These are phyloP conservation scores for Globisporangium nagaii DNA, from an alignment of 352 stramenopile genomes.

Conservation along the genomic window DNA sequence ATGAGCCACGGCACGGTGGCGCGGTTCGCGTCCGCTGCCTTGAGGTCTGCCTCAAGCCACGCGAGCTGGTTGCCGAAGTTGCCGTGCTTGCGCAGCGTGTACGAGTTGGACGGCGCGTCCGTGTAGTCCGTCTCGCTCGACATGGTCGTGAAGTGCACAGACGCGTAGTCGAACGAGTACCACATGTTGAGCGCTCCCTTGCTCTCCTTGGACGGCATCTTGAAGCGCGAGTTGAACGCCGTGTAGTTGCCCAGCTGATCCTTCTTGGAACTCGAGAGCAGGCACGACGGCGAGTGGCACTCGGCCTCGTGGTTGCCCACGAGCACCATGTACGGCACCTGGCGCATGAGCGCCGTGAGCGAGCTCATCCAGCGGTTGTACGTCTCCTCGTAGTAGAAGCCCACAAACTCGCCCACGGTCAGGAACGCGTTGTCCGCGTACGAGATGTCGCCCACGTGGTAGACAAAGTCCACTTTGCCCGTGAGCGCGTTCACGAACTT, in stretches of 20 bases:
- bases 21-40: constrained; percentile 38
- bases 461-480: constrained; percentile 47
- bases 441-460: constrained; percentile 70
- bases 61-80: constrained; percentile 44
- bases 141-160: constrained; percentile 81
- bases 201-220: constrained; percentile 76
- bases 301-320: constrained; percentile 88
- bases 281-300: constrained; percentile 68
- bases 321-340: constrained; percentile 78
- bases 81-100: constrained; percentile 25
- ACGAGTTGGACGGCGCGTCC: constrained; percentile 30
- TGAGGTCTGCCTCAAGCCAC: constrained; percentile 45
- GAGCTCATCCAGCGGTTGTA: constrained; percentile 85
- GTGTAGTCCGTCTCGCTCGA: constrained; percentile 72
- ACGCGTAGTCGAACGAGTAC: constrained; percentile 84
- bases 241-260: constrained; percentile 72
- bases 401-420: constrained; percentile 16
- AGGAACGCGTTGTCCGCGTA: constrained; percentile 32
- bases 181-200: constrained; percentile 72
- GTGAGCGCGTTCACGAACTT: constrained; percentile 21
- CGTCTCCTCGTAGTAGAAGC: constrained; percentile 85
- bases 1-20: constrained; percentile 43
- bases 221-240: constrained; percentile 82
- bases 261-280: constrained; percentile 39
- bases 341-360: constrained; percentile 39